phyloP scores from a whole-genome alignment of 768 basidiomycete species.

The Panellus pusillus region DNA sequence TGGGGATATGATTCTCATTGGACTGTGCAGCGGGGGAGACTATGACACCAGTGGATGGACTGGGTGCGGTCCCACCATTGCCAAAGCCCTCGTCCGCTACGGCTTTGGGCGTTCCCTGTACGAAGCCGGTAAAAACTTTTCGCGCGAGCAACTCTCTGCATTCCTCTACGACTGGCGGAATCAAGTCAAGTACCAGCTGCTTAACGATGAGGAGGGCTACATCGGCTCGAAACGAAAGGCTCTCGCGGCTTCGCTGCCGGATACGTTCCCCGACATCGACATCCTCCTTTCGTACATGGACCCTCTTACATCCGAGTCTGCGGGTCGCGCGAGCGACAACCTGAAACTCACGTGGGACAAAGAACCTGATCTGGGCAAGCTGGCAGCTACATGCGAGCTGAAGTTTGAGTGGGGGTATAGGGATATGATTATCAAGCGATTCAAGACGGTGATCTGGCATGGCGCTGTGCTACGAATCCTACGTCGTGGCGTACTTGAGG shows the following conservation, averaged over 20 bases:
- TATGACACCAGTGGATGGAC: slow-evolving; percentile 73
- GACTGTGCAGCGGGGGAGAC: slow-evolving; percentile 86
- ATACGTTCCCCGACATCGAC: slow-evolving; percentile 70
- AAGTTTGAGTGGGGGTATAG: slow-evolving; percentile 93
- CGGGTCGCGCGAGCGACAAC: slow-evolving; percentile 40
- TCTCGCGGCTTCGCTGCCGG: slow-evolving; percentile 62
- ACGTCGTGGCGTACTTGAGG: slow-evolving; percentile 58
- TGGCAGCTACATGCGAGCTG: slow-evolving; percentile 80
- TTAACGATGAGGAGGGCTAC: slow-evolving; percentile 63
- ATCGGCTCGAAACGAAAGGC: slow-evolving; percentile 65
- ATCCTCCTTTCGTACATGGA: slow-evolving; percentile 76
- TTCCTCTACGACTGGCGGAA: slow-evolving; percentile 68
- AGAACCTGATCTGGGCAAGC: slow-evolving; percentile 68
- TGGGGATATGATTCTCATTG: slow-evolving; percentile 81
- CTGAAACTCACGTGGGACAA: slow-evolving; percentile 44
- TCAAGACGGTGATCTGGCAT: slow-evolving; percentile 81
- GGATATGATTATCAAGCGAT: slow-evolving; percentile 80
- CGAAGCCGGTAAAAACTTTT: slow-evolving; percentile 53
- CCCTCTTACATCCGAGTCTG: slow-evolving; percentile 72
- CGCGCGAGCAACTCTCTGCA: slow-evolving; percentile 41
- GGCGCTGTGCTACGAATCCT: slow-evolving; percentile 70
- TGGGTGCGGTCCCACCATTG: slow-evolving; percentile 68
- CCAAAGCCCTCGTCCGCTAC: slow-evolving; percentile 76
- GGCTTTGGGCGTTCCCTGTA: slow-evolving; percentile 76
- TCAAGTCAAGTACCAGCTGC: slow-evolving; percentile 60